phyloP scores from a whole-genome alignment of 768 basidiomycete genomes.

The Tulasnella sp. region DNA sequence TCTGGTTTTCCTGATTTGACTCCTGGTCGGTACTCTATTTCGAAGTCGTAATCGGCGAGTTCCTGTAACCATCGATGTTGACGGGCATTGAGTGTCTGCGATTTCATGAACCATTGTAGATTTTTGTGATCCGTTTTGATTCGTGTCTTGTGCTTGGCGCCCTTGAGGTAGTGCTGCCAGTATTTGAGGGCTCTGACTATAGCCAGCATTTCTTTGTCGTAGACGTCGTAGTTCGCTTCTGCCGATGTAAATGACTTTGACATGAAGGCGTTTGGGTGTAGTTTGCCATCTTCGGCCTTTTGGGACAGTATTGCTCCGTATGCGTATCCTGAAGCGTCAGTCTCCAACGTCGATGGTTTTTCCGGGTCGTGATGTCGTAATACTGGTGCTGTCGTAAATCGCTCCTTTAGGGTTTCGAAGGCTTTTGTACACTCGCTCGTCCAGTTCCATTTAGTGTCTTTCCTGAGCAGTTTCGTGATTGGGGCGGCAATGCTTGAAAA shows the following conservation, averaged over 20 bases:
- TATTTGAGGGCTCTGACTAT: constrained; percentile 22
- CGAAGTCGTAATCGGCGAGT: neutral
- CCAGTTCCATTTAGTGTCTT: neutral
- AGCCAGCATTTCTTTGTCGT: constrained; percentile 31
- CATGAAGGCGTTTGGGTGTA: constrained; percentile 19
- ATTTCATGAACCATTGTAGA: neutral
- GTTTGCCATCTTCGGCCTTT: neutral
- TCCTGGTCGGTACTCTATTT: neutral
- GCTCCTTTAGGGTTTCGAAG: constrained; percentile 17
- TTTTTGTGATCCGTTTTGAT: neutral
- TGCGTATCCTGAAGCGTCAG: constrained; percentile 7
- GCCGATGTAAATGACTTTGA: constrained; percentile 16
- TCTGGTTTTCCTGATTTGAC: neutral
- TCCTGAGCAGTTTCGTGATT: constrained; percentile 6
- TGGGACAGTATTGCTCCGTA: constrained; percentile 9
- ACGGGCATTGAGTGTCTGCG: neutral
- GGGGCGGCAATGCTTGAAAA: constrained; percentile 24
- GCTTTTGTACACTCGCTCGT: neutral
- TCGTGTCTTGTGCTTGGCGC: neutral
- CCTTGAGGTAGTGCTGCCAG: constrained; percentile 7
- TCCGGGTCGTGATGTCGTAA: neutral
- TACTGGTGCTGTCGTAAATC: constrained; percentile 20
- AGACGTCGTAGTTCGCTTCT: constrained; percentile 25
- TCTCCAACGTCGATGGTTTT: neutral
- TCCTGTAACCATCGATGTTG: neutral